phyloP scores from a whole-genome alignment of 2,329 filamentous ascomycete species.

The Spiromastix sp. region DNA sequence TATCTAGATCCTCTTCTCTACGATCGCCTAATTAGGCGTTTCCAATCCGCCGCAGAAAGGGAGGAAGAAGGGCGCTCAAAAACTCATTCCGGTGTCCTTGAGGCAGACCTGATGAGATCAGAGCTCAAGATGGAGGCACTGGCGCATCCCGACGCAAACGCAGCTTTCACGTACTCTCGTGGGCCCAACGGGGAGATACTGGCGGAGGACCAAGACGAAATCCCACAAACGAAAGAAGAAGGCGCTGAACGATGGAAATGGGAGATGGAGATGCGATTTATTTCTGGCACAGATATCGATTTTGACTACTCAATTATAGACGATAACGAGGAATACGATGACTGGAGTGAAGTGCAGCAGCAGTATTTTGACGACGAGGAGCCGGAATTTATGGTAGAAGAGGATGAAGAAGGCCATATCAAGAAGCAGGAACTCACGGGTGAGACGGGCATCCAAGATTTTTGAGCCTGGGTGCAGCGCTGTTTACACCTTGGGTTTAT shows the following conservation, averaged over 20 bases:
- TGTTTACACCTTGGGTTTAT: background rate
- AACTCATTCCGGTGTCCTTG: constrained; percentile 68
- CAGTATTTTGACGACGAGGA: constrained; percentile 73
- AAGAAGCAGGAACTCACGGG: constrained; percentile 30
- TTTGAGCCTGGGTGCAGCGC: constrained; percentile 32
- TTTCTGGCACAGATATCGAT: constrained; percentile 63
- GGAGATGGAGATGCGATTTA: constrained; percentile 63
- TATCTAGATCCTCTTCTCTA: constrained; percentile 65
- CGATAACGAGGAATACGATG: constrained; percentile 60
- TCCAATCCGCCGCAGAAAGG: constrained; percentile 63
- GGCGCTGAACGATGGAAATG: constrained; percentile 59
- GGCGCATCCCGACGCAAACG: constrained; percentile 41
- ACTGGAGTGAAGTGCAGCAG: constrained; percentile 55
- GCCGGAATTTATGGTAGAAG: constrained; percentile 51
- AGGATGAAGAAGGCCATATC: constrained; percentile 25
- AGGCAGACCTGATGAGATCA: constrained; percentile 65
- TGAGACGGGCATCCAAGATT: constrained; percentile 65
- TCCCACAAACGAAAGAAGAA: constrained; percentile 51
- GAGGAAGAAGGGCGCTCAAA: constrained; percentile 62
- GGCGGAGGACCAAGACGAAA: constrained; percentile 48
- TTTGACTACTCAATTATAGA: constrained; percentile 70
- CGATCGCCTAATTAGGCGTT: constrained; percentile 66
- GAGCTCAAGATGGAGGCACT: constrained; percentile 63
- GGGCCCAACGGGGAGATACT: constrained; percentile 47
- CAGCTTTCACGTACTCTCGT: constrained; percentile 40